phyloP scores from a whole-genome alignment of 2,329 filamentous ascomycete species.

The Stagonosporopsis tanaceti region DNA sequence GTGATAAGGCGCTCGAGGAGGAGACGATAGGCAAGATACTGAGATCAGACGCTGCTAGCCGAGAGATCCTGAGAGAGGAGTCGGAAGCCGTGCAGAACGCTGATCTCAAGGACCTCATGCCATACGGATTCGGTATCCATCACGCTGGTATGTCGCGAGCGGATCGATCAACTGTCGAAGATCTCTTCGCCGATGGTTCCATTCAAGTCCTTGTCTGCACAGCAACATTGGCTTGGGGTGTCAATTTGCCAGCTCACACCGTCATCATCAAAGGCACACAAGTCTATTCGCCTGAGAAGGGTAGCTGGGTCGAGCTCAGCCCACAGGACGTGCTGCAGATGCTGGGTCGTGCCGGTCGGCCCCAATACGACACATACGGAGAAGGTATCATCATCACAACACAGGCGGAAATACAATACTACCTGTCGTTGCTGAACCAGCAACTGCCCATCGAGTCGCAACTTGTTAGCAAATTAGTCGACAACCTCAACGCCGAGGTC shows the following conservation, averaged over 20 bases:
- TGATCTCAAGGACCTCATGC: slow-evolving; percentile 91
- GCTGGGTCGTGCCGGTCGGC: slow-evolving; percentile 94
- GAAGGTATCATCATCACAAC: slow-evolving; percentile 99
- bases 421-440: slow-evolving; percentile 94
- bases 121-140: slow-evolving; percentile 97
- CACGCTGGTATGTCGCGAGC: slow-evolving; percentile 95
- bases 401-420: slow-evolving; percentile 94
- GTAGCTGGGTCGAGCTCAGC: slow-evolving; percentile 96
- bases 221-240: slow-evolving; percentile 98
- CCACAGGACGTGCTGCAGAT: slow-evolving; percentile 98
- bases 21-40: slow-evolving; percentile 97
- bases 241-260: slow-evolving; percentile 95
- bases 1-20: slow-evolving; percentile 95
- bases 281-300: slow-evolving; percentile 97
- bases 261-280: slow-evolving; percentile 99
- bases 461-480: slow-evolving; percentile 88
- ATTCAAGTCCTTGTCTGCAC: slow-evolving; percentile 97
- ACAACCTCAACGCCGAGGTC: slow-evolving; percentile 95
- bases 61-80: slow-evolving; percentile 87
- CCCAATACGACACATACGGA: slow-evolving; percentile 96
- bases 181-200: slow-evolving; percentile 88
- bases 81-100: slow-evolving; percentile 82
- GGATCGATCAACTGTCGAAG: slow-evolving; percentile 95
- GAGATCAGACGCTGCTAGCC: slow-evolving; percentile 87
- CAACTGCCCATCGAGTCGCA: slow-evolving; percentile 98